Base-by-base conservation (phyloP, 768 basidiomycete genomes). In the Boletus edulis region DNA sequence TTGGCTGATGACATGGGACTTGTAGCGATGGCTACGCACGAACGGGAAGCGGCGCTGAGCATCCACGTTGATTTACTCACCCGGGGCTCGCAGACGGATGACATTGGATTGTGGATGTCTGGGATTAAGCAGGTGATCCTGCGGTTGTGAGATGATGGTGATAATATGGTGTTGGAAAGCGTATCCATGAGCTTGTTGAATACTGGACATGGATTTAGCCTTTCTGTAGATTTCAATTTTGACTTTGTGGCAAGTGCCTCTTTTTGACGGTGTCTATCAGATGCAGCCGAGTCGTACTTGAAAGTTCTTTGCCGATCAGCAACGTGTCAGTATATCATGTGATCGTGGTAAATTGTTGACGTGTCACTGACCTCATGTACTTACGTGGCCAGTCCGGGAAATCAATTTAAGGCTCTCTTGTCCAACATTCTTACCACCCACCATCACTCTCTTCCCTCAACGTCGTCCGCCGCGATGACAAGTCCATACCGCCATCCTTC, bases 61-160 rank as follows among this genome's bases (percentile, higher is more conserved):
- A 84, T 94, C 55, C 94, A 98, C 64, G 85, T 95, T 27, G 89
- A 92, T 49, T 73, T 97, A 29, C 77, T 98, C 44, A 94, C 92
- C 3, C 76, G 79, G 46, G 89, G 87, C 24, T 87, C 89, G 48
- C 80, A 84, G 52, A 87, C 87, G 40, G 88, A 91, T 49, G 92
- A 95, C 62, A 91, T 95, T 66, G 85, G 82, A 2, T 65, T 89
- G 52, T 89, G 86, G 87, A 90, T 94, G 91, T 86, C 92, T 13
- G 92, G 89, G 8, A 73, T 96, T 54, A 96, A 96, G 72, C 91
- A 94, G 68, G 71, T 97, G 61, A 89, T 96, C 66, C 75, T 85
- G 76, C 79, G 82, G 61, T 62, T 91, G 72, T 90, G 56, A 57
- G 41, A 37, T 29, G 29, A 29, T 29, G 29, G 24, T 24, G 24